These are phyloP conservation scores for Penicillium sclerotigenum DNA, from an alignment of 2,329 filamentous ascomycete species.

Conservation along the genomic window DNA sequence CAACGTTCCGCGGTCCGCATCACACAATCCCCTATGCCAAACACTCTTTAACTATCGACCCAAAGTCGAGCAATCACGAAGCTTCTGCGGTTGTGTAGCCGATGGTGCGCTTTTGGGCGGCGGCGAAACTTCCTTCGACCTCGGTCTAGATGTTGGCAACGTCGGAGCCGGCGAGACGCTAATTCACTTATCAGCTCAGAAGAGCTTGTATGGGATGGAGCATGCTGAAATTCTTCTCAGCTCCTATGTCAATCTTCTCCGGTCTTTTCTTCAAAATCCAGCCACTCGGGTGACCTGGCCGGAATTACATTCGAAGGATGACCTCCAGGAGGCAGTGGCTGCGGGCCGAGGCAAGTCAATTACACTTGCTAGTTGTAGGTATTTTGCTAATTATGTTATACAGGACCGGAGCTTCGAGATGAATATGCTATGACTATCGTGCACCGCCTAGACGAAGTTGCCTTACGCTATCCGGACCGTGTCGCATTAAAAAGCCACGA, in stretches of 20 bases:
- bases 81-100: constrained; percentile 16
- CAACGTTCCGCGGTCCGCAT: constrained; percentile 38
- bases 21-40: constrained; percentile 51
- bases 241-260: constrained; percentile 17
- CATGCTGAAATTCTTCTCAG: constrained; percentile 24
- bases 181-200: constrained; percentile 30
- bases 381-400: not conserved
- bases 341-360: constrained; percentile 17
- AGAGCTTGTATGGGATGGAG: constrained; percentile 30
- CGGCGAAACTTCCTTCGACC: constrained; percentile 32
- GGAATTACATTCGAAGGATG: constrained; percentile 7
- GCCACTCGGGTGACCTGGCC: constrained; percentile 21
- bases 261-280: constrained; percentile 17
- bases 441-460: constrained; percentile 39
- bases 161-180: constrained; percentile 16
- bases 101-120: constrained; percentile 12
- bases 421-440: constrained; percentile 37
- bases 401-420: constrained; percentile 20
- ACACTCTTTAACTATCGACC: constrained; percentile 49
- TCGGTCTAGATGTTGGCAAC: constrained; percentile 42
- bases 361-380: not conserved
- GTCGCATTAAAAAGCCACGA: constrained; percentile 31
- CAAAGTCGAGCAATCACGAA: constrained; percentile 29
- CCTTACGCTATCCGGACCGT: constrained; percentile 9
- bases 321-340: constrained; percentile 15